phyloP scores from a whole-genome alignment of 2,329 filamentous ascomycete species.

The Sclerotinia borealis region DNA sequence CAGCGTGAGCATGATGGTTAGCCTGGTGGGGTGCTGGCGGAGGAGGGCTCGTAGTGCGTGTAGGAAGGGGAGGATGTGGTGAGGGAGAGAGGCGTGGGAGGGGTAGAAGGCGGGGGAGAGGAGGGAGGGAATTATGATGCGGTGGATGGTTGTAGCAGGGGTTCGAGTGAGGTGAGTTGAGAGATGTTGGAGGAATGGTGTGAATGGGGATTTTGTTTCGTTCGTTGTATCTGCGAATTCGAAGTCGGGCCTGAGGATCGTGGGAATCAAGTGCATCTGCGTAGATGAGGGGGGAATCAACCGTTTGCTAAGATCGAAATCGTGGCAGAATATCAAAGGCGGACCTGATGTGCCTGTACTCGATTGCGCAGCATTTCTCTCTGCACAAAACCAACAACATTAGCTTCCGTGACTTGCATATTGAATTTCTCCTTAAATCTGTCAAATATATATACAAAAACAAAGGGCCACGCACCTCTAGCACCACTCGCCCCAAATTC shows the following conservation, averaged over 20 bases:
- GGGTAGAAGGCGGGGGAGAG: conserved; percentile 83
- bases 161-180: conserved; percentile 48
- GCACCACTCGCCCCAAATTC: conserved; percentile 52
- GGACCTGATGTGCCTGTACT: conserved; percentile 12
- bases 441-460: conserved; percentile 53
- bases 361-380: conserved; percentile 20
- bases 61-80: conserved; percentile 72
- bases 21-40: conserved; percentile 54
- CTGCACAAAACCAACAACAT: conserved; percentile 17
- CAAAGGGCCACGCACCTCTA: conserved; percentile 35
- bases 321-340: conserved; percentile 55
- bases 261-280: conserved; percentile 46
- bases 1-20: conserved; percentile 70
- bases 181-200: conserved; percentile 55
- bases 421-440: conserved; percentile 1
- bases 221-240: conserved; percentile 28
- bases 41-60: conserved; percentile 72
- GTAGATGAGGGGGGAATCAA: conserved; percentile 50
- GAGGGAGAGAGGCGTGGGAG: conserved; percentile 60
- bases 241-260: conserved; percentile 30
- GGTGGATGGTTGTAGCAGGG: conserved; percentile 61
- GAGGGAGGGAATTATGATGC: conserved; percentile 77
- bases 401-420: conserved; percentile 15
- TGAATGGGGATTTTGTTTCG: conserved; percentile 49
- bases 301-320: conserved; percentile 65